Evolutionary conservation across 2,329 filamentous ascomycete genomes (phyloP).

Genomic region (Epichloe sp.): DNA sequence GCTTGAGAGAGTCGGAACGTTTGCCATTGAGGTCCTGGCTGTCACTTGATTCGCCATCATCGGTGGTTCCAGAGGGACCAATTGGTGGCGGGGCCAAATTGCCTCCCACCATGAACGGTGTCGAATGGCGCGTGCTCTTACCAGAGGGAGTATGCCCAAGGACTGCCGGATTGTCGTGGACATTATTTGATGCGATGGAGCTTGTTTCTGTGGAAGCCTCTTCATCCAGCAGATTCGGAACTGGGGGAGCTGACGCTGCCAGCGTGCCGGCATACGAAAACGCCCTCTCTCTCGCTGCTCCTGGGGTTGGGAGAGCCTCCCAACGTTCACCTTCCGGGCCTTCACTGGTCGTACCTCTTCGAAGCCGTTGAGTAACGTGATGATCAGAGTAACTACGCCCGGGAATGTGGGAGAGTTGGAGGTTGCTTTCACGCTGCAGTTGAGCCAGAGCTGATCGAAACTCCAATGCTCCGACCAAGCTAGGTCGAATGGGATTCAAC

Average conservation of each 20-base stretch:
- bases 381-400: conserved; percentile 39
- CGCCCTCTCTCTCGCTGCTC: conserved; percentile 9
- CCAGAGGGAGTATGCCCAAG: conserved; percentile 9
- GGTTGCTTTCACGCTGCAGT: conserved; percentile 67
- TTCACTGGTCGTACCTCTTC: conserved; percentile 17
- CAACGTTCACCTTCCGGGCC: conserved; percentile 9
- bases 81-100: conserved; percentile 29
- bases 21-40: conserved; percentile 2
- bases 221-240: background rate
- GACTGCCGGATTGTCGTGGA: background rate
- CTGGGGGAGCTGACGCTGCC: background rate
- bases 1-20: conserved; percentile 18
- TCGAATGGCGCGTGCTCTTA: conserved; percentile 3
- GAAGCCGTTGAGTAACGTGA: conserved; percentile 12
- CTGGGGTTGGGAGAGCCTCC: conserved; percentile 3
- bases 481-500: conserved; percentile 78
- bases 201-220: background rate
- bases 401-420: conserved; percentile 56
- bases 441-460: conserved; percentile 87
- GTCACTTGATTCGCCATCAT: background rate
- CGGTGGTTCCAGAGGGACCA: conserved; percentile 9
- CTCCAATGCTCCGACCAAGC: conserved; percentile 83
- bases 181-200: background rate
- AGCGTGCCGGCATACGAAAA: conserved; percentile 6
- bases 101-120: conserved; percentile 24